A percentile compares a stretch with the other conserved stretches of the same genome.
Evolutionary conservation across 768 basidiomycete genomes (phyloP).

Genomic region (Amanita pallidorosea): DNA sequence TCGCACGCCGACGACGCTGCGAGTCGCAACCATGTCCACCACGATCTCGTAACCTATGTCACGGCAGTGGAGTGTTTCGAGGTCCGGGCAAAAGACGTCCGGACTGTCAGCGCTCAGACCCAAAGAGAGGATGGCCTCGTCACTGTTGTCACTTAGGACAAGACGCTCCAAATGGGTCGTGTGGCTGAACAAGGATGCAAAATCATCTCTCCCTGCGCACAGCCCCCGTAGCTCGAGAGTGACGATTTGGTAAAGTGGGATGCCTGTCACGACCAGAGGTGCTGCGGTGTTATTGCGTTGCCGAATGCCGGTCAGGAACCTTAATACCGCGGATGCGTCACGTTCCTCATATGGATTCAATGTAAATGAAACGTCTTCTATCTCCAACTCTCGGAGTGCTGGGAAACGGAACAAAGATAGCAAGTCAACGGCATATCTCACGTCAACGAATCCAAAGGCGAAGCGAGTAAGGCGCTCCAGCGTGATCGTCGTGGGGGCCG

Average conservation of each 20-base stretch:
- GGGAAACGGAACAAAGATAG: slow-evolving; percentile 29
- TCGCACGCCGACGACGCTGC: background rate
- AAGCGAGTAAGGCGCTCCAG: slow-evolving; percentile 19
- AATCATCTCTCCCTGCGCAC: background rate
- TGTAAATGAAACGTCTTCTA: slow-evolving; percentile 36
- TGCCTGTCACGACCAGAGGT: background rate
- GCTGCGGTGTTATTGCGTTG: background rate
- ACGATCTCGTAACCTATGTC: background rate
- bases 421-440: slow-evolving; percentile 24
- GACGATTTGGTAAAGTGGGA: background rate
- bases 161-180: background rate
- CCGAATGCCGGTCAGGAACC: background rate
- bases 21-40: background rate
- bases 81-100: background rate
- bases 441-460: slow-evolving; percentile 33
- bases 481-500: background rate
- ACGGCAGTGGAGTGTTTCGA: background rate
- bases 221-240: slow-evolving; percentile 4
- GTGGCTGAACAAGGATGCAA: background rate
- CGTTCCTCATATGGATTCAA: slow-evolving; percentile 1
- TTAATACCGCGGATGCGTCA: slow-evolving; percentile 2
- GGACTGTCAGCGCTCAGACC: background rate
- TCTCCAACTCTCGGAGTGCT: slow-evolving; percentile 20
- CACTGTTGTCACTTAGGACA: background rate
- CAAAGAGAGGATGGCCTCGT: background rate